Evolutionary conservation across 768 basidiomycete species (phyloP).

Genomic region (Phanerochaete sordida): DNA sequence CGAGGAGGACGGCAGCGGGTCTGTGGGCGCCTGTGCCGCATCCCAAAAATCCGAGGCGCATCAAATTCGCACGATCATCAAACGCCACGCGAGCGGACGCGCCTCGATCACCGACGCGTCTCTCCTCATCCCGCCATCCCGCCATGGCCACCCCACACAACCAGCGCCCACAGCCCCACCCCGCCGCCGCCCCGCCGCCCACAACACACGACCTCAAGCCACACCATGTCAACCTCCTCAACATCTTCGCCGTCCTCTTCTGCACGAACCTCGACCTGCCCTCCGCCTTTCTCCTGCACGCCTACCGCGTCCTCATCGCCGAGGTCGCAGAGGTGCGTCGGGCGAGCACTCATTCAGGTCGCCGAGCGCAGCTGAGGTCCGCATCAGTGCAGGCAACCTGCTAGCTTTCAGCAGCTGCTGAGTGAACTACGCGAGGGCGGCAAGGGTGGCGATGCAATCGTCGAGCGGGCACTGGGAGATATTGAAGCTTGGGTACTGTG

Average conservation of each 20-base stretch:
- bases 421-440: constrained; percentile 10
- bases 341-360: neutral
- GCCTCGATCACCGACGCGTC: constrained; percentile 1
- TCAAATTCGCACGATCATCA: constrained; percentile 8
- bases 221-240: constrained; percentile 71
- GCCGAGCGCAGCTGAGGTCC: neutral
- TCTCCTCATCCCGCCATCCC: neutral
- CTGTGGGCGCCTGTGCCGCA: neutral
- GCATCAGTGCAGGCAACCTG: constrained; percentile 59
- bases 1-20: neutral
- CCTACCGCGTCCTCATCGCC: constrained; percentile 63
- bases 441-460: neutral
- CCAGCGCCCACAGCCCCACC: neutral
- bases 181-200: constrained; percentile 49
- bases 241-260: constrained; percentile 58
- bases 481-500: constrained; percentile 14
- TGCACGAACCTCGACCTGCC: constrained; percentile 59
- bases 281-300: constrained; percentile 52
- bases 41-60: constrained; percentile 14
- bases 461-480: neutral
- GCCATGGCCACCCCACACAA: neutral
- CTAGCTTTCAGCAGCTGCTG: constrained; percentile 35
- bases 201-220: constrained; percentile 68
- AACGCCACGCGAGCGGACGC: constrained; percentile 4
- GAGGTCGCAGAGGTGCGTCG: constrained; percentile 64